Base-by-base conservation (phyloP, 139 green algal species). In the Chlamydomonas sphaeroides region DNA sequence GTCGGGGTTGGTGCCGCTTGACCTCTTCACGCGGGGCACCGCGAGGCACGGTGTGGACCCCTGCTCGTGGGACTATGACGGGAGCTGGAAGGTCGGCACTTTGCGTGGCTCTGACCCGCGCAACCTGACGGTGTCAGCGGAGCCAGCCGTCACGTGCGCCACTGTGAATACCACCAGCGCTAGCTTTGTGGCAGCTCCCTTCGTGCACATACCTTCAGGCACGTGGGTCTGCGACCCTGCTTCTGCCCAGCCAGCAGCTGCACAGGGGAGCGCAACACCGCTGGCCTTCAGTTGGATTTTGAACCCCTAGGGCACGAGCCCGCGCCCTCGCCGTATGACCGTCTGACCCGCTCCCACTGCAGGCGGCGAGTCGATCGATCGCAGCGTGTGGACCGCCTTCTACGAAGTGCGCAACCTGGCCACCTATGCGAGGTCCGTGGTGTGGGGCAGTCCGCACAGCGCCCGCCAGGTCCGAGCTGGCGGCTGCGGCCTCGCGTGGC, bases 1-100 rank as follows among this genome's bases (percentile, higher is more conserved):
- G 2, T 82, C 75, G 35, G 75, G 75, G 23, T 35, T 68, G 8
- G 51, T 82, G 25, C 8, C 61, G 0, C 33, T 82, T 5, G 75
- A 82, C 32, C 42, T 73, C 1, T 57, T 82, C 33, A 73, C 61
- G 2, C 10, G 33, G 18, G 59, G 65, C 5, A 42, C 75, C 30
- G 62, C 65, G 26, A 65, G 62, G 7, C 75, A 82, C 23, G 75
- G 75, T 1, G 6, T n/a, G 18, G 75, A 82, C 42, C 75, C 75
- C 1, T 82, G 75, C 42, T 36, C 62, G 0, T 82, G 75, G 75
- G 75, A 82, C 33, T 82, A 82, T 30, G 75, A 82, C 4, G 75
- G 75, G 6, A 73, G 62, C 3, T 82, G 75, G 75, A 82, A 82
- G 32, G 59, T 82, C 35, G 75, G 75, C 61, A 41, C 56, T 20